A percentile compares a stretch with the other conserved stretches of the same genome.
phyloP scores from a whole-genome alignment of 352 stramenopile genomes.

The Globisporangium nunn region DNA sequence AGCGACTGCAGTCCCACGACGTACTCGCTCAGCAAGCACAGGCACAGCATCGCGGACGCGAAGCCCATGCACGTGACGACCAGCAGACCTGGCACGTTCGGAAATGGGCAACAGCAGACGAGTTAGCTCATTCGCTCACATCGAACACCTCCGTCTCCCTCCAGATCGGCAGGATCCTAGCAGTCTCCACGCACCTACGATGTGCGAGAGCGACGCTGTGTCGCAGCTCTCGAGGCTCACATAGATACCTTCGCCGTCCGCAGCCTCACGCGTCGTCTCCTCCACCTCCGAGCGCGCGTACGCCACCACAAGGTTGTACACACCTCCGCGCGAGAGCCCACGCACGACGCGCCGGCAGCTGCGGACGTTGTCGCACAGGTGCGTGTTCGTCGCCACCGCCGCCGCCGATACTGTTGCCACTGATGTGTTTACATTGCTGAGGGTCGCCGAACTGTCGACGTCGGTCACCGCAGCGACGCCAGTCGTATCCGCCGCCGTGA shows the following conservation, averaged over 20 bases:
- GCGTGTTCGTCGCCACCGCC: constrained; percentile 5
- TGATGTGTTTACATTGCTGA: background rate
- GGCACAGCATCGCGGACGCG: constrained; percentile 28
- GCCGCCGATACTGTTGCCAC: background rate
- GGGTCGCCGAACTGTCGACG: background rate
- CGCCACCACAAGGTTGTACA: constrained; percentile 43
- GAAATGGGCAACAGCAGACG: background rate
- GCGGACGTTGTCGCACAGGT: constrained; percentile 21
- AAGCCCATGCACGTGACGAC: constrained; percentile 36
- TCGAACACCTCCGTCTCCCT: background rate
- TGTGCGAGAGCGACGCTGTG: constrained; percentile 26
- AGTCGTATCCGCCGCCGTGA: background rate
- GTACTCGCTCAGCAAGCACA: constrained; percentile 41
- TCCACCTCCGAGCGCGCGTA: constrained; percentile 13
- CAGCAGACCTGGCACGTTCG: constrained; percentile 19
- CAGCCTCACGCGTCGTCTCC: background rate
- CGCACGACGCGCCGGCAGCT: constrained; percentile 26
- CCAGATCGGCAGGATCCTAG: background rate
- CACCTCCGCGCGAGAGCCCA: constrained; percentile 22
- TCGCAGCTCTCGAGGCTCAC: constrained; percentile 37
- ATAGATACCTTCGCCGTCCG: constrained; percentile 11
- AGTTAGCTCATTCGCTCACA: background rate
- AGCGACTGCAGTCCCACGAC: constrained; percentile 32
- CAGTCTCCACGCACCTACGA: constrained; percentile 21
- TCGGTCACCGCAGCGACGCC: background rate